Base-by-base conservation (phyloP, 2,329 filamentous ascomycete genomes). In the Hymenoscyphus albidus region DNA sequence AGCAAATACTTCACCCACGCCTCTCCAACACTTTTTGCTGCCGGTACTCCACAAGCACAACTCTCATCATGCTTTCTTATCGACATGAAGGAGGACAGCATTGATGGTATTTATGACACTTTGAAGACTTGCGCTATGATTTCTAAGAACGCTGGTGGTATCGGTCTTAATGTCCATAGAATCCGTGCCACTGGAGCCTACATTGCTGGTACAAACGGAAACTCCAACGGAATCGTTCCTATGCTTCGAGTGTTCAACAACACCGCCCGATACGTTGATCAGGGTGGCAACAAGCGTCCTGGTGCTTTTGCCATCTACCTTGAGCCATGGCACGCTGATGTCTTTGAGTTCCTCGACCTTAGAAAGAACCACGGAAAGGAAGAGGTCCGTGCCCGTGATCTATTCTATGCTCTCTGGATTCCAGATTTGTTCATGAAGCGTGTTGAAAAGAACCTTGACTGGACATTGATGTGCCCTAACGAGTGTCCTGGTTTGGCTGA, bases 171-270 rank as follows among this genome's bases (percentile, higher is more conserved):
- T 75, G 89, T 94, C 61, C 95, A 99, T 82, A 90, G 93, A 74
- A 99, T 99, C 74, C 93, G 95, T 78, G 92, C 95, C 68, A 99
- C 95, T 62, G 94, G 95, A 68, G 97, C 95, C 35, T 99, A 99
- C 81, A 99, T 99, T 79, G 92, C 91, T 67, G 95, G 95, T 74
- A 99, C 95, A 73, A 99, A 99, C 76, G 95, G 95, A 72, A 97
- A 94, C 65, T 99, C 95, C 63, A 99, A 99, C 76, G 95, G 95
- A 74, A 90, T 99, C 71, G 89, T 96, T 64, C 95, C 95, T 70
- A 98, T 99, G 95, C 89, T 99, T 44, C 91, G 95, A 70, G 95
- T 99, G 67, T 99, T 93, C 86, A 98, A 99, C 85, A 98, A 99
- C 84, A 99, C 95, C 68, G 95, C 95, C 66, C 89, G 95, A 78